Evolutionary conservation across 139 green algal species (phyloP).

Genomic region (Dunaliella primolecta): DNA sequence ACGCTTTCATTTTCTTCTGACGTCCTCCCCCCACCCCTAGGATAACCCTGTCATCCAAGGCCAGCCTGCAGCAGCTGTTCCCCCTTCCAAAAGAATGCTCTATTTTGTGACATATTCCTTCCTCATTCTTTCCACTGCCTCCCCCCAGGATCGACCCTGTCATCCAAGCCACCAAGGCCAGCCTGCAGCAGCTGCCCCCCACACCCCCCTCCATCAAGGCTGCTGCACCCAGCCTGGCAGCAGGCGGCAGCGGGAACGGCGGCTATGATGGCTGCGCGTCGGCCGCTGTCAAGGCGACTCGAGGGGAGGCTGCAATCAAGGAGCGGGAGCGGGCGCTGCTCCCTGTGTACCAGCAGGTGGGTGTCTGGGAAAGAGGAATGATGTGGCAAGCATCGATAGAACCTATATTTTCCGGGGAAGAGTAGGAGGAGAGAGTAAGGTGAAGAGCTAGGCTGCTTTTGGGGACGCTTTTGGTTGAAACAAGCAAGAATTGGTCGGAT

Average conservation of each 20-base stretch:
- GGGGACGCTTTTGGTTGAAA: no score
- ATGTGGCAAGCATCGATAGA: no score
- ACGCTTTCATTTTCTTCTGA: neutral
- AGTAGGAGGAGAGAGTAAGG: no score
- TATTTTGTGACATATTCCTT: no score
- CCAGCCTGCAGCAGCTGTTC: neutral
- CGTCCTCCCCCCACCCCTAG: no score
- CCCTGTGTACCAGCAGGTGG: slow-evolving; percentile 77
- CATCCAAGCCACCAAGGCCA: neutral
- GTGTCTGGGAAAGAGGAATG: no score
- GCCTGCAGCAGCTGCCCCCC: neutral
- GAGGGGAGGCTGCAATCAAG: slow-evolving; percentile 41
- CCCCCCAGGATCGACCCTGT: neutral
- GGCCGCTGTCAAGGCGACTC: neutral
- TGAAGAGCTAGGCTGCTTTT: no score
- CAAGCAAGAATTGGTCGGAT: no score
- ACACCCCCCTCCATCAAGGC: neutral
- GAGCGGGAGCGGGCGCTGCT: slow-evolving; percentile 73
- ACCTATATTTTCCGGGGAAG: no score
- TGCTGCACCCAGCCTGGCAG: neutral
- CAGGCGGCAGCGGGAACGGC: neutral
- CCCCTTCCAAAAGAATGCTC: no score
- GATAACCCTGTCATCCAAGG: neutral
- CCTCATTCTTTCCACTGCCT: no score
- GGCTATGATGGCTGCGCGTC: neutral